phyloP scores from a whole-genome alignment of 169 alveolate species.

The Plasmodium vivax region DNA sequence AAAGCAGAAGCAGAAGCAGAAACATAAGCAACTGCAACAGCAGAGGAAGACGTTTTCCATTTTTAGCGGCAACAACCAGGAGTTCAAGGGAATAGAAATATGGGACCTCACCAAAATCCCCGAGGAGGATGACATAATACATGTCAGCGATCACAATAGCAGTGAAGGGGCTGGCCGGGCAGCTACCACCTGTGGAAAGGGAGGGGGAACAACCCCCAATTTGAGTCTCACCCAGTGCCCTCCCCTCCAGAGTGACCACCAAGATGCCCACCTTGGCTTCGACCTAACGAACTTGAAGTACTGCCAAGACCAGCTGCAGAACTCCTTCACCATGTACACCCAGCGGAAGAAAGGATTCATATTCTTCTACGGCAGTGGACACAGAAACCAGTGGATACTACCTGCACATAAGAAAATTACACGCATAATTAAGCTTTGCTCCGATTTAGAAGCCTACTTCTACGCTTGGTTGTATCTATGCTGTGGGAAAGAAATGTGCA shows the following conservation, averaged over 20 bases:
- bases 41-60: background rate
- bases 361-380: slow-evolving; percentile 80
- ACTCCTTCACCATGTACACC: slow-evolving; percentile 49
- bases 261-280: background rate
- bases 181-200: background rate
- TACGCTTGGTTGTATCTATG: slow-evolving; percentile 79
- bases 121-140: background rate
- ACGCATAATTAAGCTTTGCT: slow-evolving; percentile 76
- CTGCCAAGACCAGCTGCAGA: slow-evolving; percentile 12
- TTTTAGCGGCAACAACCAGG: background rate
- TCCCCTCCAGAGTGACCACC: background rate
- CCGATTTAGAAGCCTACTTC: slow-evolving; percentile 77
- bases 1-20: background rate
- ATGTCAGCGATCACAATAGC: background rate
- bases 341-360: slow-evolving; percentile 56
- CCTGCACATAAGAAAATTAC: slow-evolving; percentile 72
- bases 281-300: slow-evolving; percentile 55
- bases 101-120: background rate
- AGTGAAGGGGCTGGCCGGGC: background rate
- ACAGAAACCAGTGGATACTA: slow-evolving; percentile 80
- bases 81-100: background rate
- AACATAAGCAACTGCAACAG: background rate
- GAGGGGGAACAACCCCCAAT: background rate
- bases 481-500: slow-evolving; percentile 49
- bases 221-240: background rate